A percentile compares a stretch with the other conserved stretches of the same genome.
phyloP scores from a whole-genome alignment of 2,329 filamentous ascomycete species.

The Colletotrichum liriopes region DNA sequence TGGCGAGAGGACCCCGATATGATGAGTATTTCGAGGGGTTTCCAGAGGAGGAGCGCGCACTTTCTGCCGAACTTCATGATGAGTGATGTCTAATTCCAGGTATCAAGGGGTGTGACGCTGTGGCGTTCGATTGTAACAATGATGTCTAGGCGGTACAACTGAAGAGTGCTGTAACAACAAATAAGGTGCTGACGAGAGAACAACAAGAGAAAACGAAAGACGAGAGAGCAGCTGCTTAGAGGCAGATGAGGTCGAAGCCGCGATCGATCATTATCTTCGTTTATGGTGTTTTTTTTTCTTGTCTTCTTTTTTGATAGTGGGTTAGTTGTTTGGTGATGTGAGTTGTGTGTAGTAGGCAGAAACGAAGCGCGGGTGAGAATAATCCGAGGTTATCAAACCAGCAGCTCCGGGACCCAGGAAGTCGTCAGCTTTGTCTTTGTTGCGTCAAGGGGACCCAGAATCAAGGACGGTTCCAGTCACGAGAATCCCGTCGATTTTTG shows the following conservation, averaged over 20 bases:
- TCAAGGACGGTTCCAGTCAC: slow-evolving; percentile 30
- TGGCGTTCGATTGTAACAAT: slow-evolving; percentile 20
- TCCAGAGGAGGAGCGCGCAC: slow-evolving; percentile 52
- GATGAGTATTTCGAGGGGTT: not conserved
- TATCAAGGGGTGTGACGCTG: slow-evolving; percentile 29
- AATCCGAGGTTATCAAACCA: not conserved
- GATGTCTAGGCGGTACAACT: slow-evolving; percentile 13
- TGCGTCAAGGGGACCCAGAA: slow-evolving; percentile 14
- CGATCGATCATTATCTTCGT: slow-evolving; percentile 23
- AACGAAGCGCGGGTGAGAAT: not conserved
- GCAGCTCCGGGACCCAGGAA: not conserved
- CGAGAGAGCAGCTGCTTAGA: slow-evolving; percentile 28
- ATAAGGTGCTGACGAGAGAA: slow-evolving; percentile 31
- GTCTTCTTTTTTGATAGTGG: not conserved
- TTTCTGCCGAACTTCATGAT: slow-evolving; percentile 76
- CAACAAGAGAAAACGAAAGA: slow-evolving; percentile 2
- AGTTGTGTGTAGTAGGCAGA: slow-evolving; percentile 5
- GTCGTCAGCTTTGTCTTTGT: not conserved
- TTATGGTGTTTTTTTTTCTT: not conserved
- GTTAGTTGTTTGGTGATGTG: not conserved
- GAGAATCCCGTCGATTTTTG: slow-evolving; percentile 41
- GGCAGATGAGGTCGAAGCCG: slow-evolving; percentile 26
- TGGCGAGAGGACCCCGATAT: not conserved
- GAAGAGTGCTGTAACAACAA: slow-evolving; percentile 9
- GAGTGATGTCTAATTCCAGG: slow-evolving; percentile 55